Percentiles rank a stretch among this genome's conserved stretches.
Evolutionary conservation across 2,329 filamentous ascomycete genomes (phyloP).

Genomic region (Penicillium italicum): DNA sequence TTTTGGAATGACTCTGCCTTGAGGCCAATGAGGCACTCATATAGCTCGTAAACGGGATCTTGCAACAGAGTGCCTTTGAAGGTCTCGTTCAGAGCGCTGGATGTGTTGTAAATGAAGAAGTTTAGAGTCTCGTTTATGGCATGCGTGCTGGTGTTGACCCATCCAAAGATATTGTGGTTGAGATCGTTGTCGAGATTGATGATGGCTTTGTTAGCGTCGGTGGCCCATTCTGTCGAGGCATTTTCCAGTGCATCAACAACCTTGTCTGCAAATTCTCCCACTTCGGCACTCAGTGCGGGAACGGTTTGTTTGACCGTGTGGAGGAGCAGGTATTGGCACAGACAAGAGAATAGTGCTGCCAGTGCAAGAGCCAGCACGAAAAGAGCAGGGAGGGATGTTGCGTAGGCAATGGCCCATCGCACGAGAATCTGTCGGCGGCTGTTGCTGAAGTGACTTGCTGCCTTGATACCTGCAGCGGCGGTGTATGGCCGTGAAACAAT

Average conservation of each 20-base stretch:
- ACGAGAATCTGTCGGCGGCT: constrained; percentile 65
- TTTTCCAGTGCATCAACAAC: constrained; percentile 70
- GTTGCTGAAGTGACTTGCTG: constrained; percentile 61
- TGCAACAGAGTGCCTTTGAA: constrained; percentile 81
- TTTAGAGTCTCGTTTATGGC: constrained; percentile 85
- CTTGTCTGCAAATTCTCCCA: constrained; percentile 73
- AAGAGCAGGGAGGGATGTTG: constrained; percentile 78
- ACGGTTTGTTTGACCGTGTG: constrained; percentile 69
- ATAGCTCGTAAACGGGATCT: constrained; percentile 71
- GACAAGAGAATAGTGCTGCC: constrained; percentile 75
- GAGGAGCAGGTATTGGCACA: constrained; percentile 79
- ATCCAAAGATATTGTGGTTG: constrained; percentile 80
- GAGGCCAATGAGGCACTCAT: constrained; percentile 81
- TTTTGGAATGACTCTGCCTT: constrained; percentile 82
- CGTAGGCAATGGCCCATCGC: constrained; percentile 82
- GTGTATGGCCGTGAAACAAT: constrained; percentile 79
- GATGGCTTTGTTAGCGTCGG: constrained; percentile 71
- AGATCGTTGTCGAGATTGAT: constrained; percentile 63
- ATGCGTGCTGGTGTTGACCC: constrained; percentile 77
- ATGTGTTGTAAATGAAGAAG: constrained; percentile 73
- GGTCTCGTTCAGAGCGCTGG: constrained; percentile 66
- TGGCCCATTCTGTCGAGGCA: constrained; percentile 72
- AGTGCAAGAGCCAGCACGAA: constrained; percentile 80
- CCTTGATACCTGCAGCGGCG: constrained; percentile 65
- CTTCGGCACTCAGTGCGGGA: constrained; percentile 68